Conservation (phyloP, 768 basidiomycete genomes). For the Punctularia strigosozonata region DNA sequence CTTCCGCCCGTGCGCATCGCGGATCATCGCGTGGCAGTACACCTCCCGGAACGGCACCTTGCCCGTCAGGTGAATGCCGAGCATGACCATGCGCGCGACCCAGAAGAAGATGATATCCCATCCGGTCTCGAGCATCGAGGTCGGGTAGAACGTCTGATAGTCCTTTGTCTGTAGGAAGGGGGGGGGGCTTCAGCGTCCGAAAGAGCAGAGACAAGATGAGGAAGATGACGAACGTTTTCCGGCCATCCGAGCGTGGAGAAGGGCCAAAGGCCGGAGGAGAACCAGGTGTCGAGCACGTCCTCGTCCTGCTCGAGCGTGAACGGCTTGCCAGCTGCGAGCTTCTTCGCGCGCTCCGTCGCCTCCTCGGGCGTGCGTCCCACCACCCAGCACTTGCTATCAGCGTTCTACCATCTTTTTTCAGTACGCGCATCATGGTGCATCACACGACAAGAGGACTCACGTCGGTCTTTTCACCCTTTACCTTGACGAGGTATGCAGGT, state of each 20-base stretch:
- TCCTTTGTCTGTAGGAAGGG: constrained; percentile 51
- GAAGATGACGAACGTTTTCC: constrained; percentile 43
- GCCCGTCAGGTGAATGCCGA: constrained; percentile 82
- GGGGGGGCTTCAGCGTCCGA: neutral
- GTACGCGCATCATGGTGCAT: neutral
- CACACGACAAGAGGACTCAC: constrained; percentile 25
- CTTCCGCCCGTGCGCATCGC: constrained; percentile 96
- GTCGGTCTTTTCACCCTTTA: constrained; percentile 66
- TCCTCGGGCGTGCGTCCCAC: constrained; percentile 72
- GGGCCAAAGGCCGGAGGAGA: constrained; percentile 95
- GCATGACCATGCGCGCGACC: constrained; percentile 97
- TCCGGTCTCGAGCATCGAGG: constrained; percentile 89
- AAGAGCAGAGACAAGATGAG: neutral
- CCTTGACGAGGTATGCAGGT: constrained; percentile 85
- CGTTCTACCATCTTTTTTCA: constrained; percentile 24
- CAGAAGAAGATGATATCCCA: constrained; percentile 99
- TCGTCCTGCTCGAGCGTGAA: constrained; percentile 88
- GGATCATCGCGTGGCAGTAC: constrained; percentile 96
- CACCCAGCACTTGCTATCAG: constrained; percentile 81
- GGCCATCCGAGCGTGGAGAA: constrained; percentile 99
- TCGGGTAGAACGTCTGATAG: constrained; percentile 73
- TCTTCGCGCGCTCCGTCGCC: constrained; percentile 64
- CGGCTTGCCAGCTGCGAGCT: constrained; percentile 48
- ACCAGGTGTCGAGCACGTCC: constrained; percentile 98
- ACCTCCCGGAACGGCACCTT: constrained; percentile 93